Conservation (phyloP, 2,329 filamentous ascomycete genomes). For the Pseudocercospora vitis region DNA sequence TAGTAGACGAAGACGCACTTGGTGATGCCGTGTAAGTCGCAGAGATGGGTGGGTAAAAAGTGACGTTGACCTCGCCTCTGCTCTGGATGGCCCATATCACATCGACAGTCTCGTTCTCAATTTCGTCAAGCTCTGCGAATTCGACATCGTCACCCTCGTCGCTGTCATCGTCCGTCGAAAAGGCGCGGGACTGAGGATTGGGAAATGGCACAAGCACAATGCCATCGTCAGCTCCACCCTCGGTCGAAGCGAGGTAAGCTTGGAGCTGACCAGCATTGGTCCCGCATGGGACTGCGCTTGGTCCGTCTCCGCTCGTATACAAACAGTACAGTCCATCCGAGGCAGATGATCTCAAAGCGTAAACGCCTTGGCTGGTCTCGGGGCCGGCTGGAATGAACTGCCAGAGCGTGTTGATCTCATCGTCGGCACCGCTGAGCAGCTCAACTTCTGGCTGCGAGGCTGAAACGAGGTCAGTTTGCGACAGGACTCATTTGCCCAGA, state of each 20-base stretch:
- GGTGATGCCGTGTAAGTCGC: not conserved
- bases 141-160: conserved; percentile 11
- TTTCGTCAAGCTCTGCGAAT: not conserved
- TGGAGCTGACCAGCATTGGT: conserved; percentile 13
- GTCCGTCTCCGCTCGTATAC: conserved; percentile 5
- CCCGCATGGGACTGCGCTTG: conserved; percentile 6
- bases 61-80: conserved; percentile 4
- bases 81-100: conserved; percentile 14
- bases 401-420: conserved; percentile 10
- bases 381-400: conserved; percentile 14
- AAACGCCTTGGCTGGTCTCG: conserved; percentile 13
- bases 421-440: conserved; percentile 12
- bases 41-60: conserved; percentile 8
- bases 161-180: conserved; percentile 4
- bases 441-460: not conserved
- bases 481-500: too few species aligned
- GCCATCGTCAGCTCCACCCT: conserved; percentile 2
- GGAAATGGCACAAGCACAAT: conserved; percentile 12
- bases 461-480: too few species aligned
- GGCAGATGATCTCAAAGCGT: conserved; percentile 12
- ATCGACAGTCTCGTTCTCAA: conserved; percentile 6
- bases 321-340: conserved; percentile 12
- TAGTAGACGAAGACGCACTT: not conserved
- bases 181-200: conserved; percentile 1
- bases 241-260: conserved; percentile 7